These are phyloP conservation scores for Pythium phragmiticola DNA, from an alignment of 352 stramenopile species.

Conservation along the genomic window DNA sequence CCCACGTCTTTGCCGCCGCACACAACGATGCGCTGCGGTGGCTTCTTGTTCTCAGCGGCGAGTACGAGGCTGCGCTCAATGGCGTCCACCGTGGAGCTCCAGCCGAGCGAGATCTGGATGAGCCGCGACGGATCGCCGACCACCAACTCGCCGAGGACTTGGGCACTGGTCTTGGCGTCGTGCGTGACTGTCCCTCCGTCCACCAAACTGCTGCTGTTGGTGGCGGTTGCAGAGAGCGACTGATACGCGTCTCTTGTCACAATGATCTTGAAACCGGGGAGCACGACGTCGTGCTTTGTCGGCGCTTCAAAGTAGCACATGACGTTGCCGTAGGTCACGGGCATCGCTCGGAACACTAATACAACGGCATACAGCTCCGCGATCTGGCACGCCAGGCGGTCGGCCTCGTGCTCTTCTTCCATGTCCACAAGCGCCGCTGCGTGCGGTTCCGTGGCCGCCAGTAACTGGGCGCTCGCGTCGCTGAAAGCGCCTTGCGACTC, in stretches of 20 bases:
- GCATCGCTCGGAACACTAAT: slow-evolving; percentile 65
- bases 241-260: slow-evolving; percentile 42
- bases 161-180: slow-evolving; percentile 38
- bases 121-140: slow-evolving; percentile 60
- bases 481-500: slow-evolving; percentile 60
- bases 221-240: not conserved
- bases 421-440: slow-evolving; percentile 29
- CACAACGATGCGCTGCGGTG: slow-evolving; percentile 77
- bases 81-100: slow-evolving; percentile 43
- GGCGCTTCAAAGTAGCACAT: slow-evolving; percentile 72
- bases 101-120: slow-evolving; percentile 62
- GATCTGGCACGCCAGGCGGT: slow-evolving; percentile 63
- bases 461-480: slow-evolving; percentile 40
- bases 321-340: slow-evolving; percentile 67
- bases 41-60: not conserved
- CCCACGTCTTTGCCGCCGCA: slow-evolving; percentile 95
- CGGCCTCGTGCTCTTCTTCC: slow-evolving; percentile 73
- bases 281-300: slow-evolving; percentile 33
- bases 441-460: slow-evolving; percentile 43
- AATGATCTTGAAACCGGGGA: slow-evolving; percentile 85
- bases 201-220: not conserved
- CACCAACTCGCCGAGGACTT: slow-evolving; percentile 53
- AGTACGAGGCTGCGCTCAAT: slow-evolving; percentile 41
- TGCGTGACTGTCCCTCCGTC: not conserved
- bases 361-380: slow-evolving; percentile 65